Conservation (phyloP, 2,329 filamentous ascomycete genomes). For the Coniella lustricola region DNA sequence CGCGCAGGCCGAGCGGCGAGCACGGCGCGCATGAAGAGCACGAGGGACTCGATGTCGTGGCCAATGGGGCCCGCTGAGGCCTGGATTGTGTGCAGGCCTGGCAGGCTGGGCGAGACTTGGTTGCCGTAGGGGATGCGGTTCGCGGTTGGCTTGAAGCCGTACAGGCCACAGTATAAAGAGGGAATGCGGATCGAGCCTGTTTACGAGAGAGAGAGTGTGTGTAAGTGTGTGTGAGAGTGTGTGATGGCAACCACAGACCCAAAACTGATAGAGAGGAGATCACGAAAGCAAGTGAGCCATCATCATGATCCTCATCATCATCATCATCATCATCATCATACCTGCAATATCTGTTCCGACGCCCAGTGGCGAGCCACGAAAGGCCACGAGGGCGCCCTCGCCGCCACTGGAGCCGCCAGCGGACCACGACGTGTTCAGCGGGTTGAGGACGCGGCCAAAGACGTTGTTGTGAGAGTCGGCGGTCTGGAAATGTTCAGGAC, state of each 20-base stretch:
- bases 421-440: conserved; percentile 13
- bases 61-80: conserved; percentile 14
- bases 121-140: conserved; percentile 13
- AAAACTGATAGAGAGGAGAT: too few relatives aligned
- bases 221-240: too few relatives aligned
- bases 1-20: conserved; percentile 12
- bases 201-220: too few relatives aligned
- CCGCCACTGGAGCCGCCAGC: conserved; percentile 17
- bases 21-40: conserved; percentile 14
- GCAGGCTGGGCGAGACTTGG: conserved; percentile 10
- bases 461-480: conserved; percentile 16
- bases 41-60: conserved; percentile 13
- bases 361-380: conserved; percentile 17
- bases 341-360: conserved; percentile 17
- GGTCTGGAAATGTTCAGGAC: not conserved
- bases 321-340: too few relatives aligned
- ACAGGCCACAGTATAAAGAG: conserved; percentile 16
- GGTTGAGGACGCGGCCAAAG: conserved; percentile 13
- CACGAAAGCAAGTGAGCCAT: too few relatives aligned
- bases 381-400: conserved; percentile 15
- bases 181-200: conserved; percentile 19
- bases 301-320: too few relatives aligned
- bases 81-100: conserved; percentile 11
- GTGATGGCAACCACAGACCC: too few relatives aligned
- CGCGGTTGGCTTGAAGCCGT: conserved; percentile 16